A percentile compares a stretch with the other conserved stretches of the same genome.
Evolutionary conservation across 1,284 basidiomycete genomes (phyloP).

Genomic region (Mycosarcoma maydis): DNA sequence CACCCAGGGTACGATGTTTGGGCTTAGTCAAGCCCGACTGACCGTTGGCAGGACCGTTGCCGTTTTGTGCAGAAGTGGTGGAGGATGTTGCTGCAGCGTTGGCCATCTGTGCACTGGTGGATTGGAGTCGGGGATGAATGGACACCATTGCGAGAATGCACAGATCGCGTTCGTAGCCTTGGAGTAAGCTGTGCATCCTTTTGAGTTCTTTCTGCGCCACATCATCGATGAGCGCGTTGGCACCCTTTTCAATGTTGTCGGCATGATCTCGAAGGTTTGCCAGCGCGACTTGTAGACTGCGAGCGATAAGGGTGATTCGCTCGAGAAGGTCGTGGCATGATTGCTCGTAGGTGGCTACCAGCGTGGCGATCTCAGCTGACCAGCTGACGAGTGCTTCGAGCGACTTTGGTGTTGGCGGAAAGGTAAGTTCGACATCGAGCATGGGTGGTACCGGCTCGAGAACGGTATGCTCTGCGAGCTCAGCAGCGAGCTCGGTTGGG

Average conservation of each 20-base stretch:
- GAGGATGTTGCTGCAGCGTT: constrained; percentile 21
- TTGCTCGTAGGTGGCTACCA: constrained; percentile 10
- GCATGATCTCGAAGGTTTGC: constrained; percentile 60
- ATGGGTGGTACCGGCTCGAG: constrained; percentile 25
- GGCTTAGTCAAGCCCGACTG: constrained; percentile 13
- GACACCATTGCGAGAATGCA: constrained; percentile 54
- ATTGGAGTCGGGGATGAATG: constrained; percentile 55
- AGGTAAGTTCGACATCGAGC: constrained; percentile 38
- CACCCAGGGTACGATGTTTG: constrained; percentile 53
- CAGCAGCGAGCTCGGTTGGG: constrained; percentile 48
- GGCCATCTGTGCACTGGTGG: constrained; percentile 16
- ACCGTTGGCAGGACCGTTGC: constrained; percentile 15
- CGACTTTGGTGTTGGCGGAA: constrained; percentile 53
- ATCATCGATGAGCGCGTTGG: constrained; percentile 42
- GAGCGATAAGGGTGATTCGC: constrained; percentile 47
- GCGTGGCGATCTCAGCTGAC: constrained; percentile 30
- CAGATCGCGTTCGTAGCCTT: constrained; percentile 58
- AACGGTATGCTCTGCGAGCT: constrained; percentile 46
- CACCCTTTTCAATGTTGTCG: constrained; percentile 49
- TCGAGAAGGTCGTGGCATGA: constrained; percentile 30
- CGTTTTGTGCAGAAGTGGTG: constrained; percentile 18
- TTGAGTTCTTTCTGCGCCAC: constrained; percentile 51
- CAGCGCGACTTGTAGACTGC: constrained; percentile 57
- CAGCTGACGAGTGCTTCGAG: constrained; percentile 52
- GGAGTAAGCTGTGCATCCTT: constrained; percentile 57